phyloP scores from a whole-genome alignment of 2,329 filamentous ascomycete species.

The Phialemoniopsis sp. region DNA sequence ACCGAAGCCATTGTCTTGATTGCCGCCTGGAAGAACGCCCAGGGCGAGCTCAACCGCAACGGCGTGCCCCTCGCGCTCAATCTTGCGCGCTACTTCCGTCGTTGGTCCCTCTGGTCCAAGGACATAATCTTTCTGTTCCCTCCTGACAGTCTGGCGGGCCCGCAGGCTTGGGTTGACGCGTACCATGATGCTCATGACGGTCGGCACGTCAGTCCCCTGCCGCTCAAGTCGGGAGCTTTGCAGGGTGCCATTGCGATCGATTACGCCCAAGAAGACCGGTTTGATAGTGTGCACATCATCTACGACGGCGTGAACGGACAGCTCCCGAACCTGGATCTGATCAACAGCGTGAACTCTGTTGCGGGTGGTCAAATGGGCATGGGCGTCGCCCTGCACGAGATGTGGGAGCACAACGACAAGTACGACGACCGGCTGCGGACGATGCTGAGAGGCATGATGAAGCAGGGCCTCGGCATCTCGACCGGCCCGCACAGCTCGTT shows the following conservation, averaged over 20 bases:
- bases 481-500: conserved; percentile 92
- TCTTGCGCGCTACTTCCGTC: conserved; percentile 89
- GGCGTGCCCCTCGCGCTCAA: conserved; percentile 84
- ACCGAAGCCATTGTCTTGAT: conserved; percentile 95
- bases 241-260: conserved; percentile 94
- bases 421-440: conserved; percentile 82
- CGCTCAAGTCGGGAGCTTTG: conserved; percentile 87
- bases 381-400: conserved; percentile 75
- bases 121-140: conserved; percentile 92
- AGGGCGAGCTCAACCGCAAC: conserved; percentile 75
- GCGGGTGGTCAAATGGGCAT: conserved; percentile 92
- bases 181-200: conserved; percentile 88
- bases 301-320: conserved; percentile 97
- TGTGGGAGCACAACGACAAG: conserved; percentile 73
- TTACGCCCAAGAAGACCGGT: conserved; percentile 79
- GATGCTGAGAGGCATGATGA: conserved; percentile 89
- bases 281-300: conserved; percentile 83
- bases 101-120: conserved; percentile 98
- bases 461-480: conserved; percentile 83
- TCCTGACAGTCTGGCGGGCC: conserved; percentile 82
- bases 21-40: conserved; percentile 81
- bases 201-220: conserved; percentile 65
- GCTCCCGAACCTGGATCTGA: conserved; percentile 88
- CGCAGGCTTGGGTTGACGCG: conserved; percentile 95
- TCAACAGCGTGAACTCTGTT: conserved; percentile 89